These are phyloP conservation scores for Corinectria fuckeliana DNA, from an alignment of 2,329 filamentous ascomycete species.

Conservation along the genomic window DNA sequence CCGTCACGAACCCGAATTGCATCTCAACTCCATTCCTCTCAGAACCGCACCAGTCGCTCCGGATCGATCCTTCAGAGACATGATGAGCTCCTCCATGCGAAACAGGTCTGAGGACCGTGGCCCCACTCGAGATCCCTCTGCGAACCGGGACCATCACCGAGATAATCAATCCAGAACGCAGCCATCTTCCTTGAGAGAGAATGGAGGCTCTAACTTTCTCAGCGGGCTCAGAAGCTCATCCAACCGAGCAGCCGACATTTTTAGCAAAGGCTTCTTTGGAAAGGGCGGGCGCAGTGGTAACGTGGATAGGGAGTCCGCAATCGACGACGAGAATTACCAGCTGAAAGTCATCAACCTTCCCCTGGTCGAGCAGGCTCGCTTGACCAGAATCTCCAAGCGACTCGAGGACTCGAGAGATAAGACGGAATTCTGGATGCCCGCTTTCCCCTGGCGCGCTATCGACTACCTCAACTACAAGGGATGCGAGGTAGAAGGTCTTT, in stretches of 20 bases:
- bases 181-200: constrained; percentile 64
- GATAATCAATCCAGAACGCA: constrained; percentile 59
- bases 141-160: constrained; percentile 51
- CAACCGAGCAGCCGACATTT: constrained; percentile 68
- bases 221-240: constrained; percentile 36
- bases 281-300: constrained; percentile 77
- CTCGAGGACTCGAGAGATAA: constrained; percentile 90
- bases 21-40: constrained; percentile 46
- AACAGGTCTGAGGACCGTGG: constrained; percentile 77
- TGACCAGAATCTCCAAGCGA: constrained; percentile 88
- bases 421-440: constrained; percentile 99
- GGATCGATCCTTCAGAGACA: constrained; percentile 72
- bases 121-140: constrained; percentile 50
- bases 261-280: constrained; percentile 83
- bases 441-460: constrained; percentile 92
- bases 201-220: constrained; percentile 50
- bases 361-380: constrained; percentile 86
- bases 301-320: constrained; percentile 64
- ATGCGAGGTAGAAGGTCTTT: constrained; percentile 91
- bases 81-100: constrained; percentile 68
- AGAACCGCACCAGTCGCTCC: constrained; percentile 69
- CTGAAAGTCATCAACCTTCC: constrained; percentile 86
- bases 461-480: constrained; percentile 96
- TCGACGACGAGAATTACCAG: constrained; percentile 84
- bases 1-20: constrained; percentile 36